Conservation (phyloP, 2,329 filamentous ascomycete species). For the Pseudogymnoascus sp. region DNA sequence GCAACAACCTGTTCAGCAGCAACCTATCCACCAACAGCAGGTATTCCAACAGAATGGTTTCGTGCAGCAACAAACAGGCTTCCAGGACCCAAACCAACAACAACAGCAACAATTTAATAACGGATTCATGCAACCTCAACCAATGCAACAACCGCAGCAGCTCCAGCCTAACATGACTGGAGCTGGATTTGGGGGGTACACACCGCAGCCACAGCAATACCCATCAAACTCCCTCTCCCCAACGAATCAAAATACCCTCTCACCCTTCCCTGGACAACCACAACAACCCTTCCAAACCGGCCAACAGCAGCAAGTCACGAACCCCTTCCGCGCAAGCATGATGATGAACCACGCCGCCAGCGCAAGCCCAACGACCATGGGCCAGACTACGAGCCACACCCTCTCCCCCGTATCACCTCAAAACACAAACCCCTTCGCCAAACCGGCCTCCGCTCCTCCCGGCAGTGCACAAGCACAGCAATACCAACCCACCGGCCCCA, state of each 20-base stretch:
- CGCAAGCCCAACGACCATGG: constrained; percentile 26
- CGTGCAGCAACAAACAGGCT: constrained; percentile 33
- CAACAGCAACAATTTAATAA: constrained; percentile 29
- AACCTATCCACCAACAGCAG: constrained; percentile 32
- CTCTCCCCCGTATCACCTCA: constrained; percentile 45
- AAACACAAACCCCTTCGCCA: constrained; percentile 83
- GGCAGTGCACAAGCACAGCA: constrained; percentile 25
- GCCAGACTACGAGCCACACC: constrained; percentile 32
- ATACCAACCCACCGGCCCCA: constrained; percentile 33
- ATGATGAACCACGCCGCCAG: constrained; percentile 50
- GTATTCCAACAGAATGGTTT: constrained; percentile 37
- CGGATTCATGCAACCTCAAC: constrained; percentile 20
- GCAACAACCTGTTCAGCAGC: constrained; percentile 30
- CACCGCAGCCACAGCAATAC: constrained; percentile 53
- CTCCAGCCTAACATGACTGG: constrained; percentile 59
- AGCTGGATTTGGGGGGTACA: constrained; percentile 77
- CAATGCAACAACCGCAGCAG: constrained; percentile 27
- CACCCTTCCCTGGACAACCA: constrained; percentile 34
- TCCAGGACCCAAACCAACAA: constrained; percentile 35
- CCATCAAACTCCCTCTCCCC: constrained; percentile 44
- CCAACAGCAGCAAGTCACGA: constrained; percentile 59
- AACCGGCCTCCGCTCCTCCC: constrained; percentile 39
- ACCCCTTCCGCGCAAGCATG: constrained; percentile 92
- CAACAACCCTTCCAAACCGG: constrained; percentile 33
- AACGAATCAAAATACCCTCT: constrained; percentile 50